Evolutionary conservation across 352 stramenopile species (phyloP), one percentile per base, ranked within the genome.

Genomic region (Pythium sukuiense): DNA sequence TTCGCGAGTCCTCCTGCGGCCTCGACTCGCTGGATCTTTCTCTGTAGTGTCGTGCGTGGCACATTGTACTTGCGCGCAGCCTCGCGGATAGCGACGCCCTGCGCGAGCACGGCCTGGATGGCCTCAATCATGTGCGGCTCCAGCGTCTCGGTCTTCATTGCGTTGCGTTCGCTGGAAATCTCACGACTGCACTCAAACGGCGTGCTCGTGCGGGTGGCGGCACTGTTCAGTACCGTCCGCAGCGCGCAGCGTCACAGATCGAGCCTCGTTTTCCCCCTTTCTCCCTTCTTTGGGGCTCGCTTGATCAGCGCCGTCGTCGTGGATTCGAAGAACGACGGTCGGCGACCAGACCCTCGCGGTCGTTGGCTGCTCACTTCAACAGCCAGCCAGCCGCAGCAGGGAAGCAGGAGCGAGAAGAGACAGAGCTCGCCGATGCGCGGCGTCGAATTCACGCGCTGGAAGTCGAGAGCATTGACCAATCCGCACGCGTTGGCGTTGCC

Each of bases 11-110:
- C 59, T 20, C 33, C 46, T 12, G 32, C 64, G 9, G 48, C 61
- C 11, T 61, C 60, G 7, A 61, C 58, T 43, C 37, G 57, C 52
- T 74, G 74, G 56, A 90, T 71, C 27, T 87, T 88, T 54, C 87
- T 83, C 70, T 96, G 87, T 48, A 96, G 62, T 30, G 87, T 96
- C 14, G 84, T 90, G 26, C 86, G 78, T 2, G 84, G 75, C 29
- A 96, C 79, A 18, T 73, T 69, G 69, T 83, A 90, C 70, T 80
- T 85, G 27, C 85, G 84, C 7, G 87, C 78, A 2, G 85, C 87
- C 67, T 93, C 74, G 13, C 87, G 81, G 27, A 96, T 76, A 7
- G 87, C 87, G 71, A 93, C 87, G 49, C 73, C 75, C 35, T 77
- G 73, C 30, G 72, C 72, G 2, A 77, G 57, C 14, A 92, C 84